These are phyloP conservation scores for Eucalyptus albens DNA, from an alignment of 345 rosid genomes.

Conservation along the genomic window DNA sequence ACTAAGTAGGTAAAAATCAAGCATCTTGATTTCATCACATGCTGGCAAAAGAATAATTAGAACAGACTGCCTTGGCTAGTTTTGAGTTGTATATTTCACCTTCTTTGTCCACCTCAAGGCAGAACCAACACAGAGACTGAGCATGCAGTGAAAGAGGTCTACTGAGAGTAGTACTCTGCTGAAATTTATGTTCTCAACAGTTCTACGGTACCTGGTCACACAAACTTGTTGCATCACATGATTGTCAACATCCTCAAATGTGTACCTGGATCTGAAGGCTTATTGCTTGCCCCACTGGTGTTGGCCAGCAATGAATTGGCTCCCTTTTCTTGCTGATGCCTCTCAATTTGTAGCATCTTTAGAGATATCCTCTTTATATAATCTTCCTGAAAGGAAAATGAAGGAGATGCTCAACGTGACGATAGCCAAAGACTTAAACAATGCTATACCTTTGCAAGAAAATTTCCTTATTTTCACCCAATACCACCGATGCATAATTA, in stretches of 20 bases:
- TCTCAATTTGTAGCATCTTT: neutral
- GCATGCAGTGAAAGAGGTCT: neutral
- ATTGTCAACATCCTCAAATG: neutral
- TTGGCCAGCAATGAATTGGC: neutral
- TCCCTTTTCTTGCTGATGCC: neutral
- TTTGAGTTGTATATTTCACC: neutral
- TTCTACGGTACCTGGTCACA: neutral
- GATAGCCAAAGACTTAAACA: neutral
- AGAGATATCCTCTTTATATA: neutral
- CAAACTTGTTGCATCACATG: neutral
- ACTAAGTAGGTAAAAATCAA: neutral
- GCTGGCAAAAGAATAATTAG: neutral
- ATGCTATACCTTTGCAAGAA: neutral
- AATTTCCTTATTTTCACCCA: neutral
- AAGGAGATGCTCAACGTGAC: neutral
- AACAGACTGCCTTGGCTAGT: neutral
- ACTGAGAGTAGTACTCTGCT: neutral
- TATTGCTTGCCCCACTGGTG: neutral
- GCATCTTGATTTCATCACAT: neutral
- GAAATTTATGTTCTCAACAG: neutral
- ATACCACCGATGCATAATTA: neutral
- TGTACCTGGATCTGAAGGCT: neutral
- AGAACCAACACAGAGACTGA: neutral
- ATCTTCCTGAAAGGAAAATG: neutral
- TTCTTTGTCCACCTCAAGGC: neutral